Conservation (phyloP, 2,329 filamentous ascomycete genomes). For the Leptographium radiaticola region DNA sequence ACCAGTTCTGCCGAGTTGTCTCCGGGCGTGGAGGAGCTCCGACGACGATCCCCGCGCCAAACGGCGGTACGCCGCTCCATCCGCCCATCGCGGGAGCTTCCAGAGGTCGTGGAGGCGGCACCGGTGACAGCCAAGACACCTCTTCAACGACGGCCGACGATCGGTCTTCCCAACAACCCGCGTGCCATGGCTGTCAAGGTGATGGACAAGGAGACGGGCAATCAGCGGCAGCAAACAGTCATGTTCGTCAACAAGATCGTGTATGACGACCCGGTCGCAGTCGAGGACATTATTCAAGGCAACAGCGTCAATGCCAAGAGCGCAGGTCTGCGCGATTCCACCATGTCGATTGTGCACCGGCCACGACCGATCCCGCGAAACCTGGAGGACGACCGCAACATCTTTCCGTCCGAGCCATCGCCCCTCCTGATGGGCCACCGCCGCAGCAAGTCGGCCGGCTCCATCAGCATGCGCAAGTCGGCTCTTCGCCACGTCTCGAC, state of each 20-base stretch:
- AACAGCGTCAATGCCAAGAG: conserved; percentile 22
- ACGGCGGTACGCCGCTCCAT: conserved; percentile 10
- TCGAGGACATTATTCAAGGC: conserved; percentile 35
- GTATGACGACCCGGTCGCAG: conserved; percentile 36
- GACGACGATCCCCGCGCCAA: conserved; percentile 37
- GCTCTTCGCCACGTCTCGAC: conserved; percentile 29
- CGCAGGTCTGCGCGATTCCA: conserved; percentile 7
- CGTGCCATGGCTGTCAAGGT: conserved; percentile 22
- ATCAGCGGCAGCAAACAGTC: conserved; percentile 30
- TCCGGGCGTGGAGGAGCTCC: conserved; percentile 34
- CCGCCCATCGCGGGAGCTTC: conserved; percentile 18
- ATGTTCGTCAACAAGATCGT: conserved; percentile 44
- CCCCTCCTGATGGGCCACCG: conserved; percentile 25
- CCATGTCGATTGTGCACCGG: conserved; percentile 35
- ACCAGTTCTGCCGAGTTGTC: conserved; percentile 37
- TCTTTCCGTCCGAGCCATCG: conserved; percentile 32
- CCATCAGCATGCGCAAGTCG: conserved; percentile 30
- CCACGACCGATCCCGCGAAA: conserved; percentile 43
- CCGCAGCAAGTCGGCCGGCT: conserved; percentile 36
- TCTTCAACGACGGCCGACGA: conserved; percentile 30
- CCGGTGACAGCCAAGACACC: conserved; percentile 24
- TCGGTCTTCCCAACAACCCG: conserved; percentile 36
- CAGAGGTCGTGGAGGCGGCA: conserved; percentile 17
- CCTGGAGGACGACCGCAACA: conserved; percentile 28
- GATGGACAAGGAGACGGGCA: conserved; percentile 15